These are phyloP conservation scores for Apiospora phragmitis DNA, from an alignment of 2,329 filamentous ascomycete species.

Conservation along the genomic window DNA sequence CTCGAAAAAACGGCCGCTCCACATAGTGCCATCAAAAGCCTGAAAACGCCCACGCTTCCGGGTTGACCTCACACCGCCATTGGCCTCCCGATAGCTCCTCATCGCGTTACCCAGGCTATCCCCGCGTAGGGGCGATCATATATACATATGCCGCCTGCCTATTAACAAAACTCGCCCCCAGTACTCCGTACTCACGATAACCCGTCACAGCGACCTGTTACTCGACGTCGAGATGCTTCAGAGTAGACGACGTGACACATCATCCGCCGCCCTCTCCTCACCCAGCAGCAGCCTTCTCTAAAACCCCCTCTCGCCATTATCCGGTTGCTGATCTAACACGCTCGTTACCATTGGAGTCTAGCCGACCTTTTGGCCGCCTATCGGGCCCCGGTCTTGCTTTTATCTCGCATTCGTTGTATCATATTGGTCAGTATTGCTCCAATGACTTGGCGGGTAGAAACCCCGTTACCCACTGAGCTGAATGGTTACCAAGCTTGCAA, in stretches of 20 bases:
- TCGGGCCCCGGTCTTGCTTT: conserved; percentile 19
- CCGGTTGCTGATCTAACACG: conserved; percentile 13
- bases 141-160: conserved; percentile 27
- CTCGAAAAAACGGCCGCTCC: conserved; percentile 21
- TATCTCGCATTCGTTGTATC: conserved; percentile 34
- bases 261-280: conserved; percentile 22
- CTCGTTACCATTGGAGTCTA: background rate
- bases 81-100: conserved; percentile 15
- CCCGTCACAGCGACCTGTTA: conserved; percentile 13
- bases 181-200: conserved; percentile 17
- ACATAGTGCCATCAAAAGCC: conserved; percentile 27
- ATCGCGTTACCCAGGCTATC: conserved; percentile 20
- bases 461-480: conserved; percentile 9
- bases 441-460: conserved; percentile 20
- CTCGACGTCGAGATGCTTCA: conserved; percentile 36
- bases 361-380: background rate
- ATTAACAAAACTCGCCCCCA: conserved; percentile 12
- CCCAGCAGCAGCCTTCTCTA: conserved; percentile 19
- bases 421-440: conserved; percentile 42
- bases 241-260: conserved; percentile 25
- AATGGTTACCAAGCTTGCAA: background rate
- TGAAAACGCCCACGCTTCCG: conserved; percentile 19
- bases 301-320: conserved; percentile 23
- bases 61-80: conserved; percentile 30
- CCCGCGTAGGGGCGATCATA: conserved; percentile 25